Evolutionary conservation across 164 flowering plant species (phyloP).

Genomic region (Magnolia officinalis): DNA sequence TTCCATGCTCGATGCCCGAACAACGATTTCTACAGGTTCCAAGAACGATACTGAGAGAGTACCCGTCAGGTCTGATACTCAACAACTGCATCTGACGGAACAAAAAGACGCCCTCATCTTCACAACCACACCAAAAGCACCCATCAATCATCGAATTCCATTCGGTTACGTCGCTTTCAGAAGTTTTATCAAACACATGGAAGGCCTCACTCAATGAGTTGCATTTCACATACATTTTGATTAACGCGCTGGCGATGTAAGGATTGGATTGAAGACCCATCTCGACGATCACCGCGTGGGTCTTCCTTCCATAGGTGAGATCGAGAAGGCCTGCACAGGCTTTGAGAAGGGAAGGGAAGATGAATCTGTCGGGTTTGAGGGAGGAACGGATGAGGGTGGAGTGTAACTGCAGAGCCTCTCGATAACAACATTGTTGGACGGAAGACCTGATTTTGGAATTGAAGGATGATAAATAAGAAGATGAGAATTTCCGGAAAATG

Average conservation of each 20-base stretch:
- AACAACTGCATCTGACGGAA: constrained; percentile 43
- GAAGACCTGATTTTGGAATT: no score
- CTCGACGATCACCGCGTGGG: constrained; percentile 40
- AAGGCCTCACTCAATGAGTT: constrained; percentile 40
- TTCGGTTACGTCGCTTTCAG: constrained; percentile 40
- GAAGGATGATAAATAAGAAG: no score
- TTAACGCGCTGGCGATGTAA: constrained; percentile 43
- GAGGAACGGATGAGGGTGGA: no score
- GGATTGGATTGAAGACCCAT: constrained; percentile 48
- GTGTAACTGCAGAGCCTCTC: no score
- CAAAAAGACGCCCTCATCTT: constrained; percentile 32
- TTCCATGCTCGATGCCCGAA: constrained; percentile 27
- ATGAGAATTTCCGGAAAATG: background rate
- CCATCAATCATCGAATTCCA: constrained; percentile 72
- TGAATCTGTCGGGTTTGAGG: no score
- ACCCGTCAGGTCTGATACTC: constrained; percentile 49
- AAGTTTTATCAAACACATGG: constrained; percentile 44
- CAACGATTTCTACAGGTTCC: constrained; percentile 19
- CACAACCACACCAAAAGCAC: constrained; percentile 31
- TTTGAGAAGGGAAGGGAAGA: no score
- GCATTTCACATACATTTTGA: constrained; percentile 55
- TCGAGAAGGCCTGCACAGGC: no score
- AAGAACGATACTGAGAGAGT: constrained; percentile 49
- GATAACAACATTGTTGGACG: no score
- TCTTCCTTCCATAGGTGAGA: constrained; percentile 36